A percentile compares a stretch with the other conserved stretches of the same genome.
These are phyloP conservation scores for Coniochaeta sp. DNA, from an alignment of 2,329 filamentous ascomycete species.

Conservation along the genomic window DNA sequence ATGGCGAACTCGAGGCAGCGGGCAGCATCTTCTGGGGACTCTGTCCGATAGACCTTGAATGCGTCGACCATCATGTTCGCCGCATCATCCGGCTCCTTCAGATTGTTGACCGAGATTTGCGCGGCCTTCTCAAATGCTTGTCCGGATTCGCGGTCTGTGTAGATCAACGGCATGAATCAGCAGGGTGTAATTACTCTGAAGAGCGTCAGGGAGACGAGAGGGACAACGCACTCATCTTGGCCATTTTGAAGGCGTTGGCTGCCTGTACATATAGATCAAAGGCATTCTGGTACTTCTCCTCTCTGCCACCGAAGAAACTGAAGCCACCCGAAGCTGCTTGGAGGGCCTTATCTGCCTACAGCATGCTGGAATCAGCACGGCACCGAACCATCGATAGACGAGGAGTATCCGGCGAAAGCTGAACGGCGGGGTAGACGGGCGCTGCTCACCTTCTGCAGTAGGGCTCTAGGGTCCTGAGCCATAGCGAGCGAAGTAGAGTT, in stretches of 20 bases:
- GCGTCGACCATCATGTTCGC: slow-evolving; percentile 84
- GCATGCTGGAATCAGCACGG: neutral
- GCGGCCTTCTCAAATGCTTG: slow-evolving; percentile 82
- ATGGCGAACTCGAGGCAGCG: slow-evolving; percentile 75
- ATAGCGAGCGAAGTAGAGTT: slow-evolving; percentile 10
- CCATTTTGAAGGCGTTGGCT: slow-evolving; percentile 84
- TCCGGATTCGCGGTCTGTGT: slow-evolving; percentile 72
- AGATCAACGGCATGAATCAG: neutral
- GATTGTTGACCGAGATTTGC: slow-evolving; percentile 67
- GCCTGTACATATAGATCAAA: slow-evolving; percentile 83
- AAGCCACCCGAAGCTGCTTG: slow-evolving; percentile 72
- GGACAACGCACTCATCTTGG: slow-evolving; percentile 62
- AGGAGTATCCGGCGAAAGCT: neutral
- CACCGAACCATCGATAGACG: neutral
- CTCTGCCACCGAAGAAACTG: slow-evolving; percentile 77
- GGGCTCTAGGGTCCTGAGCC: slow-evolving; percentile 17
- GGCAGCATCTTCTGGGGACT: slow-evolving; percentile 74
- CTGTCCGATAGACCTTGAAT: slow-evolving; percentile 90
- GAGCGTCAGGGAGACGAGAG: neutral
- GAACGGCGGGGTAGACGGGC: slow-evolving; percentile 1
- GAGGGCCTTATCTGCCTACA: slow-evolving; percentile 78
- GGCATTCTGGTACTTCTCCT: slow-evolving; percentile 86
- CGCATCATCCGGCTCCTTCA: slow-evolving; percentile 89
- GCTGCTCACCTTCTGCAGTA: slow-evolving; percentile 16
- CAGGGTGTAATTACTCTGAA: neutral